These are phyloP conservation scores for Moringa oleifera DNA, from an alignment of 345 rosid genomes.

Conservation along the genomic window DNA sequence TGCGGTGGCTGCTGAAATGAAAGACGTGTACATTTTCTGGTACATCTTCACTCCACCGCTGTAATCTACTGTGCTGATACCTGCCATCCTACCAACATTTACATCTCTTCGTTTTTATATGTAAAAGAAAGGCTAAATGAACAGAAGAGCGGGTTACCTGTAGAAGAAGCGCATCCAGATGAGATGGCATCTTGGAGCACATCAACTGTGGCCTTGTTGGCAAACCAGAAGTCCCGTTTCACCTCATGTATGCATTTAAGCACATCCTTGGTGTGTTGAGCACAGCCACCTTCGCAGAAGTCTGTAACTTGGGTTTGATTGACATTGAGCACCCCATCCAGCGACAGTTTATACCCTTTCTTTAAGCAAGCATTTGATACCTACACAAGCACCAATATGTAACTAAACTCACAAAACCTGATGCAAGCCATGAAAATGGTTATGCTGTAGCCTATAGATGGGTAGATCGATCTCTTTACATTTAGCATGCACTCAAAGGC, in stretches of 20 bases:
- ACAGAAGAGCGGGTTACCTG: neutral
- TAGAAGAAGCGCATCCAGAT: slow-evolving; percentile 10
- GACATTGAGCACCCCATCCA: slow-evolving; percentile 23
- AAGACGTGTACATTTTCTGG: neutral
- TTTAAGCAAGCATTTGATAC: slow-evolving; percentile 4
- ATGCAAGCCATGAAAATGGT: neutral
- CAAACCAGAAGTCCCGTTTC: slow-evolving; percentile 34
- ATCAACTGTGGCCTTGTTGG: slow-evolving; percentile 17
- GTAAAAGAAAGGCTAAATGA: too few relatives aligned
- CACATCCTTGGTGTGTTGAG: neutral
- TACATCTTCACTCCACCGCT: neutral
- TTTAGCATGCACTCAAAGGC: slow-evolving; percentile 29
- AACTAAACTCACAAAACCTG: too few relatives aligned
- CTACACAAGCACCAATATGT: neutral
- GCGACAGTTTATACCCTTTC: slow-evolving; percentile 2
- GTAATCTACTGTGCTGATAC: neutral
- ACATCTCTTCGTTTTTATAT: too few relatives aligned
- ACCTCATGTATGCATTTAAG: slow-evolving; percentile 23
- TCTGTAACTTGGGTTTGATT: slow-evolving; percentile 8
- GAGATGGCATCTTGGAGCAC: slow-evolving; percentile 10
- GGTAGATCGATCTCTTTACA: neutral
- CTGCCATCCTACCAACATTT: neutral
- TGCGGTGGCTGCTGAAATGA: neutral
- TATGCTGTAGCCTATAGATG: neutral
- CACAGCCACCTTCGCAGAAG: slow-evolving; percentile 24